Conservation (phyloP, 176 grass and related monocot genomes). For the Rhipidocladum racemiflorum region DNA sequence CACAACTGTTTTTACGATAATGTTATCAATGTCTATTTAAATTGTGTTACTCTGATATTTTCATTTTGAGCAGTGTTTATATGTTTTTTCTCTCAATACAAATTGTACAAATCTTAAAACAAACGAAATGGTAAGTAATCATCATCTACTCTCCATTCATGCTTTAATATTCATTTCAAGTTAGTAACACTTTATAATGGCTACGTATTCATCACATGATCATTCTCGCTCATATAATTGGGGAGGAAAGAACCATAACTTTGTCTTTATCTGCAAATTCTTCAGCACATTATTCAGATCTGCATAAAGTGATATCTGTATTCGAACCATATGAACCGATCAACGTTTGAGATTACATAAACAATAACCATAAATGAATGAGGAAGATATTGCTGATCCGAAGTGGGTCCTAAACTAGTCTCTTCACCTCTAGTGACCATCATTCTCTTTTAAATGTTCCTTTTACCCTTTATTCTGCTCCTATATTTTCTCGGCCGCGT, state of each 20-base stretch:
- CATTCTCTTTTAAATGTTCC: constrained; percentile 8
- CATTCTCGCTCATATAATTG: background rate
- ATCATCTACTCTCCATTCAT: too few relatives aligned
- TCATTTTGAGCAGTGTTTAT: too few relatives aligned
- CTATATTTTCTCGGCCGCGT: background rate
- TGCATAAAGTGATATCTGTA: background rate
- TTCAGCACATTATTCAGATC: background rate
- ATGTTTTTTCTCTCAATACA: too few relatives aligned
- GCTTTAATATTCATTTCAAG: background rate
- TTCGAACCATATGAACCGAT: background rate
- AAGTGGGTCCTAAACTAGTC: background rate
- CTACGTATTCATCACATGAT: background rate
- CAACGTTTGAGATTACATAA: background rate
- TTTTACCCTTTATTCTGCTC: constrained; percentile 21
- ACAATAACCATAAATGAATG: background rate
- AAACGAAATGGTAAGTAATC: too few relatives aligned
- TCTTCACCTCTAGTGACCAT: background rate
- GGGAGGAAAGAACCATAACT: background rate
- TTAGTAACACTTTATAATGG: background rate
- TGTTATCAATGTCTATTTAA: background rate
- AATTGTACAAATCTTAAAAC: too few relatives aligned
- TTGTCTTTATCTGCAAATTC: background rate
- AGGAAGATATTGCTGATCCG: background rate
- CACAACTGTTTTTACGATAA: background rate
- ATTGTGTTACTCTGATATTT: background rate